Percentiles rank a stretch among this genome's conserved stretches.
Conservation (phyloP, 176 grass and related monocot genomes). For the Sorghum bicolor region DNA sequence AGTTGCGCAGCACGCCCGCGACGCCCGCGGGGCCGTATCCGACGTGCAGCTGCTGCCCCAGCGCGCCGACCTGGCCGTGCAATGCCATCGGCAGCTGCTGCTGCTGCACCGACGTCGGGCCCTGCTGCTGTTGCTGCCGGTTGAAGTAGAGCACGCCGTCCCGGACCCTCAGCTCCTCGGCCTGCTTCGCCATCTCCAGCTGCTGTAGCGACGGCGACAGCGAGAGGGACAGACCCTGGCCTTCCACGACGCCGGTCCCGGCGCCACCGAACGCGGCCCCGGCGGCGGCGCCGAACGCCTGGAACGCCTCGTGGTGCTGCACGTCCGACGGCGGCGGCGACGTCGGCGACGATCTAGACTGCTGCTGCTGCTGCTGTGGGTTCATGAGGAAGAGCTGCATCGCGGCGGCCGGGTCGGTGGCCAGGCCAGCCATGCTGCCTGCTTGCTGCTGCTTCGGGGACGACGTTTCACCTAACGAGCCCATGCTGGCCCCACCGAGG, state of each 20-base stretch:
- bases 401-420: slow-evolving; percentile 58
- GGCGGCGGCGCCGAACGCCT: slow-evolving; percentile 47
- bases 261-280: slow-evolving; percentile 41
- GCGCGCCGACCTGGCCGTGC: slow-evolving; percentile 53
- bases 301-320: slow-evolving; percentile 78
- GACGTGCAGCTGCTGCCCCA: slow-evolving; percentile 53
- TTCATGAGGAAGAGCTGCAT: slow-evolving; percentile 95
- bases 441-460: slow-evolving; percentile 41
- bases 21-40: slow-evolving; percentile 63
- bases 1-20: slow-evolving; percentile 70
- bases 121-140: slow-evolving; percentile 46
- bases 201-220: slow-evolving; percentile 88
- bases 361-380: slow-evolving; percentile 52
- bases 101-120: slow-evolving; percentile 39
- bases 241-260: slow-evolving; percentile 56
- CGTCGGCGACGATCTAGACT: slow-evolving; percentile 49
- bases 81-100: slow-evolving; percentile 64
- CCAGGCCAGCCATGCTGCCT: slow-evolving; percentile 40
- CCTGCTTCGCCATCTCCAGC: slow-evolving; percentile 91
- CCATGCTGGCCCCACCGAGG: slow-evolving; percentile 40
- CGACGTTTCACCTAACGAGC: slow-evolving; percentile 54
- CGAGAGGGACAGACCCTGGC: slow-evolving; percentile 82
- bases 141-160: slow-evolving; percentile 92
- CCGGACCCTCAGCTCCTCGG: slow-evolving; percentile 73
- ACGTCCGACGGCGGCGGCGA: slow-evolving; percentile 55